Conservation (phyloP, 1,139 yeast genomes). For the Kodamaea arcana region DNA sequence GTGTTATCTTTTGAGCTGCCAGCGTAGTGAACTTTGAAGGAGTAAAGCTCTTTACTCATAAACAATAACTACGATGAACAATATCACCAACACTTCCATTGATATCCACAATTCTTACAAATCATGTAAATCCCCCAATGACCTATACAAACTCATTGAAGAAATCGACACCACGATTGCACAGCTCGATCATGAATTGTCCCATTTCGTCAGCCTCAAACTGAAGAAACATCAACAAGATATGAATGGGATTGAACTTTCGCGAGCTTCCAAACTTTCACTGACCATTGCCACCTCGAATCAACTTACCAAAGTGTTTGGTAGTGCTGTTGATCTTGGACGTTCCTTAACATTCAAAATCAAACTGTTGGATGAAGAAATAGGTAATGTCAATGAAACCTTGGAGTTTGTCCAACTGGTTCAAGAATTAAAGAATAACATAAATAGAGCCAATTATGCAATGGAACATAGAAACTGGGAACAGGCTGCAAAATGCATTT, state of each 20-base stretch:
- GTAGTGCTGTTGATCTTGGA: conserved; percentile 64
- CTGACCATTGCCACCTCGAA: conserved; percentile 37
- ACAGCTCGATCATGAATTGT: conserved; percentile 23
- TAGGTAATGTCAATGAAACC: conserved; percentile 61
- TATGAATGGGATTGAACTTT: conserved; percentile 33
- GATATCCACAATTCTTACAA: not conserved
- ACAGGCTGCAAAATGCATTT: conserved; percentile 63
- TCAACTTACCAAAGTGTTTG: conserved; percentile 47
- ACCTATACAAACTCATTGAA: conserved; percentile 17
- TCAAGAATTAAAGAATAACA: conserved; percentile 57
- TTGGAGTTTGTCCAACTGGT: conserved; percentile 63
- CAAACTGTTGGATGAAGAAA: conserved; percentile 66
- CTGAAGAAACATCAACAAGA: conserved; percentile 35
- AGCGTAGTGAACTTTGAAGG: too few species aligned
- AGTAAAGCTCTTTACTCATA: too few species aligned
- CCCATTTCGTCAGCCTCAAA: conserved; percentile 23
- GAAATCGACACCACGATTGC: conserved; percentile 18
- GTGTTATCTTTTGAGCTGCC: too few species aligned
- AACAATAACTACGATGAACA: too few species aligned
- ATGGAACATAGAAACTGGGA: conserved; percentile 68
- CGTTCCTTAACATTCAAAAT: conserved; percentile 65
- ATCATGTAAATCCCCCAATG: conserved; percentile 13
- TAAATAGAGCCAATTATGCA: conserved; percentile 65
- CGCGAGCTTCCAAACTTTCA: conserved; percentile 33
- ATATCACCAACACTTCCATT: not conserved